These are phyloP conservation scores for Geotrichum bryndzae DNA, from an alignment of 1,139 yeast genomes.

Conservation along the genomic window DNA sequence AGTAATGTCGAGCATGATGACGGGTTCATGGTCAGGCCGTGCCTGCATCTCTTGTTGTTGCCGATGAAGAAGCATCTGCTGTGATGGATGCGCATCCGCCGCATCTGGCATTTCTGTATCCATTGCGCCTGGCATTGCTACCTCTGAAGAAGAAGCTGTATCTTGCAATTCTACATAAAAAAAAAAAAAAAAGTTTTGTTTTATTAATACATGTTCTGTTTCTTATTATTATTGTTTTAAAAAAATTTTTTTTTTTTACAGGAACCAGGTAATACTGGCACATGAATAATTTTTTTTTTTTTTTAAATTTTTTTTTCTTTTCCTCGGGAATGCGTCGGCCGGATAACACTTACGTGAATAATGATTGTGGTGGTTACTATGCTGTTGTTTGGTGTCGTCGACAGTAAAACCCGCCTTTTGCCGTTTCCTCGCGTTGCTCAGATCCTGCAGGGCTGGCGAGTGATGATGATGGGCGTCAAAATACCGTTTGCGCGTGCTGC, in stretches of 20 bases:
- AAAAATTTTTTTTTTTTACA: background rate
- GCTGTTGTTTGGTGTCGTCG: background rate
- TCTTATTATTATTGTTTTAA: too few species aligned
- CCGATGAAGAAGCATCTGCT: background rate
- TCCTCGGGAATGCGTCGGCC: too few species aligned
- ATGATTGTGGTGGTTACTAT: background rate
- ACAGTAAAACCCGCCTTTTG: background rate
- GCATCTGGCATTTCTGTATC: background rate
- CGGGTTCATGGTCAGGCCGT: background rate
- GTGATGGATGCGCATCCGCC: background rate
- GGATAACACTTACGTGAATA: background rate
- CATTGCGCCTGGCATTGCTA: background rate
- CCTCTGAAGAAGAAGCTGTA: background rate
- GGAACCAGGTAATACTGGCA: background rate
- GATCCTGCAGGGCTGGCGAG: background rate
- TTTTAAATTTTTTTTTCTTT: too few species aligned
- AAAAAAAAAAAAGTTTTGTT: background rate
- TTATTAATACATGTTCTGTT: background rate
- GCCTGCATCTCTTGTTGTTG: background rate
- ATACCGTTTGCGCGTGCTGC: background rate
- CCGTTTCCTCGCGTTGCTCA: background rate
- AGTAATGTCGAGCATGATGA: constrained; percentile 11
- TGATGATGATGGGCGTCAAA: background rate
- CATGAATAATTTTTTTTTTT: too few species aligned
- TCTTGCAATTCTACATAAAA: background rate